phyloP scores from a whole-genome alignment of 1,284 basidiomycete species.

The Ustanciosporium gigantosporum region DNA sequence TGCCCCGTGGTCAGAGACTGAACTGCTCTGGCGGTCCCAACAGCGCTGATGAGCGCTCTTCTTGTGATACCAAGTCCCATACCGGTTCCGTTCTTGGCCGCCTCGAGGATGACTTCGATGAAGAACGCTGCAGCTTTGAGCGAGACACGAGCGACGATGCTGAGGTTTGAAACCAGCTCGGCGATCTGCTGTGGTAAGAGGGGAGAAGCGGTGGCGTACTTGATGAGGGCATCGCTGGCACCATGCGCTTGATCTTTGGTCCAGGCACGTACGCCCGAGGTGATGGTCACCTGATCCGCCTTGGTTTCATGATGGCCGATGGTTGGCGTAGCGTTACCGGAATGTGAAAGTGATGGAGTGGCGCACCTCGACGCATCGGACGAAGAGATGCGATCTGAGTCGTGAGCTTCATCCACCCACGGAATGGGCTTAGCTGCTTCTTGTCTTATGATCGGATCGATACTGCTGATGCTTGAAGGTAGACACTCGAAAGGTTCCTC shows the following conservation, averaged over 20 bases:
- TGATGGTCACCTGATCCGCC: slow-evolving; percentile 18
- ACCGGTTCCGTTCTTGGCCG: slow-evolving; percentile 40
- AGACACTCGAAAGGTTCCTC: neutral
- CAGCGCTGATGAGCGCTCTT: slow-evolving; percentile 46
- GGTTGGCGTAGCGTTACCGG: slow-evolving; percentile 12
- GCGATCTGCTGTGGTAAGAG: slow-evolving; percentile 48
- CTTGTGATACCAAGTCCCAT: slow-evolving; percentile 46
- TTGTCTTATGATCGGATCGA: neutral
- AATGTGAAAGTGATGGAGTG: slow-evolving; percentile 5
- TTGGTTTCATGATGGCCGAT: slow-evolving; percentile 18
- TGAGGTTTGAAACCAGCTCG: slow-evolving; percentile 44
- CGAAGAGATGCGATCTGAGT: too few species aligned
- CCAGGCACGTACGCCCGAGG: slow-evolving; percentile 32
- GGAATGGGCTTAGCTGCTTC: slow-evolving; percentile 1
- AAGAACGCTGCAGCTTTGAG: slow-evolving; percentile 53
- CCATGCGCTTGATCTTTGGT: slow-evolving; percentile 34
- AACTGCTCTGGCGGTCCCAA: slow-evolving; percentile 41
- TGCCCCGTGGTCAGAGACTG: slow-evolving; percentile 37
- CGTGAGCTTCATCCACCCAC: slow-evolving; percentile 33
- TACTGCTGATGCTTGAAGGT: slow-evolving; percentile 2
- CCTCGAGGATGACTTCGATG: slow-evolving; percentile 51
- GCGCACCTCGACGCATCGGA: slow-evolving; percentile 10
- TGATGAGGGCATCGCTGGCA: slow-evolving; percentile 41
- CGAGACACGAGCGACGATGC: slow-evolving; percentile 45
- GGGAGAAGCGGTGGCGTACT: slow-evolving; percentile 41